Evolutionary conservation across 2,329 filamentous ascomycete species (phyloP), one percentile per base, ranked within the genome.

Genomic region (Chlorencoelia australis): DNA sequence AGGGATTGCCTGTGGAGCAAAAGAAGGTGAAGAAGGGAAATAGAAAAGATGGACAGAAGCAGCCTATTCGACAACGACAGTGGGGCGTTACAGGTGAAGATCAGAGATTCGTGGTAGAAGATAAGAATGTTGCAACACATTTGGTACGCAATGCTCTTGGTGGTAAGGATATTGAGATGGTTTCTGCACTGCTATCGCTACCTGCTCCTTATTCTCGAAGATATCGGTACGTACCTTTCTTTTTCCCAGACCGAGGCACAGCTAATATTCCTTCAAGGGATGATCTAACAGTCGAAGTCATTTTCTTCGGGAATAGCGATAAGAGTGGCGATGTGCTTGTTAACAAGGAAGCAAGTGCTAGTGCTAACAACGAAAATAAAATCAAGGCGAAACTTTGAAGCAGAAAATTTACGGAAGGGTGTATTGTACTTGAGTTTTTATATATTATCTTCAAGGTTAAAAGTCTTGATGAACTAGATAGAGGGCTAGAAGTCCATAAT

Each of bases 91-190:
- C 79, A 28, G 73, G 75, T 5, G 73, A 77, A 28, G 77, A 80
- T 50, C 78, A 82, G 50, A 73, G 91, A n/a, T 98, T 96, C 51
- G 78, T 93, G 1, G 83, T 94, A 8, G 79, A 93, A 64, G 93
- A 98, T 59, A 87, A 88, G 65, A 98, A 98, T 49, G 91, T 82
- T 6, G 91, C 91, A 1, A 98, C 91, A 2, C 91, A 98, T 64
- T 72, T 98, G 31, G 83, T 96, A 31, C 78, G 91, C 45, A 98
- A 98, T 55, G 91, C 91, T 0, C 75, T 98, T 19, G 91, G 91
- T 37, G 91, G 91, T 8, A 87, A 82, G 57, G 88, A 98, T 53
- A 77, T 79, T 52, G 93, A 98, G 62, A 91, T 94, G 70, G 74
- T 98, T 11, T 93, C 84, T 53, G 89, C 89, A 14, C 66, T 98